Evolutionary conservation across 1,139 yeast species (phyloP).

Genomic region (Meyerozyma guilliermondii): DNA sequence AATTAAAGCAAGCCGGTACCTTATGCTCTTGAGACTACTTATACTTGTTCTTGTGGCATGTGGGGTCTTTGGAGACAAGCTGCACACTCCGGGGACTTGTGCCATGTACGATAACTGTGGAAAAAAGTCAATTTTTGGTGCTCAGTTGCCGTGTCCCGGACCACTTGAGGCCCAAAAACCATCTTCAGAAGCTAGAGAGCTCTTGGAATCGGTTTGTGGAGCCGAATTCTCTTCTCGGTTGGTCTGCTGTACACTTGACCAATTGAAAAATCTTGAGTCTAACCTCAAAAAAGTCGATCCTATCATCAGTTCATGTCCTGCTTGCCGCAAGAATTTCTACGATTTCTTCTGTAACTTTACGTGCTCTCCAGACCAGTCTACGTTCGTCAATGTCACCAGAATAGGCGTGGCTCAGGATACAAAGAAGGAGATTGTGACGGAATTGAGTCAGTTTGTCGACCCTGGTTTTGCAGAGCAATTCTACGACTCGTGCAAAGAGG

Average conservation of each 20-base stretch:
- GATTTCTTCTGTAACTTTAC: slow-evolving; percentile 86
- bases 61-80: background rate
- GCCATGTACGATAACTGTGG: slow-evolving; percentile 71
- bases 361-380: slow-evolving; percentile 81
- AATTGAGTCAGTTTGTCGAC: slow-evolving; percentile 60
- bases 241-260: slow-evolving; percentile 40
- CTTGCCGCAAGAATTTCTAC: slow-evolving; percentile 81
- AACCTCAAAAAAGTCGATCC: slow-evolving; percentile 74
- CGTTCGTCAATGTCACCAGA: slow-evolving; percentile 62
- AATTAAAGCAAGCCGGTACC: background rate
- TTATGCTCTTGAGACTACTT: background rate
- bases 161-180: slow-evolving; percentile 44
- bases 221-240: slow-evolving; percentile 38
- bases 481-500: slow-evolving; percentile 80
- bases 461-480: slow-evolving; percentile 57
- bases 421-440: slow-evolving; percentile 61
- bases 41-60: background rate
- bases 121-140: slow-evolving; percentile 72
- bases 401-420: slow-evolving; percentile 48
- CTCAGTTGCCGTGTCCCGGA: slow-evolving; percentile 72
- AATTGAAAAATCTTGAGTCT: slow-evolving; percentile 27
- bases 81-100: slow-evolving; percentile 39
- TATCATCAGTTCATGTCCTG: slow-evolving; percentile 88
- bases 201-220: slow-evolving; percentile 67
- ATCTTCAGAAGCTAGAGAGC: slow-evolving; percentile 37